Conservation (phyloP, 306 rosid species). For the Citrullus amarus region DNA sequence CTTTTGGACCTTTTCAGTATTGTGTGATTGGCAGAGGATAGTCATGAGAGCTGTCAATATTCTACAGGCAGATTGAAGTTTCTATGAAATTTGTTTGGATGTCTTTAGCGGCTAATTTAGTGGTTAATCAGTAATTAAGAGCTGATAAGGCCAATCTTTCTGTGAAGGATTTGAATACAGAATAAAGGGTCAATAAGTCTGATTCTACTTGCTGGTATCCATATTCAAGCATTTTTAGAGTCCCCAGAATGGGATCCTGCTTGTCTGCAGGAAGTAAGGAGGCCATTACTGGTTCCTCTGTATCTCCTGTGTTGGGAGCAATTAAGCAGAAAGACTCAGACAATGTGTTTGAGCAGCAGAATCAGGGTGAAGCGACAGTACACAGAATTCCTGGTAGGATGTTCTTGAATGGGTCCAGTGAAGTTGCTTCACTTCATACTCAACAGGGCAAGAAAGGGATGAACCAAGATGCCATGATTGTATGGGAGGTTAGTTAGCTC, state of each 20-base stretch:
- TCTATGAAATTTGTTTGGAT: neutral
- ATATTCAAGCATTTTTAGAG: slow-evolving; percentile 2
- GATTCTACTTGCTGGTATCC: neutral
- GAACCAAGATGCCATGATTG: slow-evolving; percentile 95
- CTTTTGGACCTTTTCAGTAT: neutral
- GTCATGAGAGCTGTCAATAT: too few relatives aligned
- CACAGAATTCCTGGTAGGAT: slow-evolving; percentile 66
- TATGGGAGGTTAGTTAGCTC: slow-evolving; percentile 75
- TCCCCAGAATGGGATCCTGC: slow-evolving; percentile 13
- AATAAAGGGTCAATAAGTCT: neutral
- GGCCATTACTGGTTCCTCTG: slow-evolving; percentile 51
- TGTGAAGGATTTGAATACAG: neutral
- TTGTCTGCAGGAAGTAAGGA: slow-evolving; percentile 56
- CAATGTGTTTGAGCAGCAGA: slow-evolving; percentile 36
- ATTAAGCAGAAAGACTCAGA: slow-evolving; percentile 29
- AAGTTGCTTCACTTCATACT: slow-evolving; percentile 64
- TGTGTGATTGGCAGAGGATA: too few relatives aligned
- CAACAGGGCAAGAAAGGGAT: slow-evolving; percentile 95
- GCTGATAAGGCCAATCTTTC: neutral
- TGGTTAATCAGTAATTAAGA: neutral
- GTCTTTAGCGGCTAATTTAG: neutral
- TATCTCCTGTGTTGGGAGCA: slow-evolving; percentile 17
- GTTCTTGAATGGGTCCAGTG: slow-evolving; percentile 61
- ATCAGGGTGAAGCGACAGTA: slow-evolving; percentile 60
- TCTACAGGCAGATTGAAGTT: neutral